Percentiles rank a stretch among this genome's conserved stretches.
phyloP scores from a whole-genome alignment of 2,329 filamentous ascomycete genomes.

The Penicillium sp. region DNA sequence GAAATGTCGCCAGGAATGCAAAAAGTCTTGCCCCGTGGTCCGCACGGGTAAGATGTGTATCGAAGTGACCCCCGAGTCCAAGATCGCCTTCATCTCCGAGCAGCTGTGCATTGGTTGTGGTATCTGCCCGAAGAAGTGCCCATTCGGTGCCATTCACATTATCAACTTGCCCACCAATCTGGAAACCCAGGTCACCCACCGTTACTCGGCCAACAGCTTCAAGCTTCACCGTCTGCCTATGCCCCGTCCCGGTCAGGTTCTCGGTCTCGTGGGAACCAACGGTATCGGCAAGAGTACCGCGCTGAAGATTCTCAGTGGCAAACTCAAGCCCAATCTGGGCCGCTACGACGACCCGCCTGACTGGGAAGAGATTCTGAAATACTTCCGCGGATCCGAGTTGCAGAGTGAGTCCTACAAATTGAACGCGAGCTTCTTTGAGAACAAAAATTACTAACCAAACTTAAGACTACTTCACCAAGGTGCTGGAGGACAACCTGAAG shows the following conservation, averaged over 20 bases:
- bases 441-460: conserved; percentile 16
- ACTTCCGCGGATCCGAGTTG: conserved; percentile 95
- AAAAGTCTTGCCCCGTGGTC: conserved; percentile 96
- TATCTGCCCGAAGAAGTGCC: conserved; percentile 99
- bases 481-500: conserved; percentile 94
- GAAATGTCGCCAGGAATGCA: conserved; percentile 99
- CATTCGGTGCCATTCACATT: conserved; percentile 97
- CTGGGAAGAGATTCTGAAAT: conserved; percentile 98
- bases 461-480: conserved; percentile 94
- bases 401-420: conserved; percentile 64
- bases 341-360: conserved; percentile 94
- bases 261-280: conserved; percentile 97
- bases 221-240: conserved; percentile 96
- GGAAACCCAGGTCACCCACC: conserved; percentile 95
- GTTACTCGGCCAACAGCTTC: conserved; percentile 99
- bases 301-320: conserved; percentile 95
- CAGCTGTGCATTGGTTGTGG: conserved; percentile 94
- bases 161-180: conserved; percentile 99
- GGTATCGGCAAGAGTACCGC: conserved; percentile 99
- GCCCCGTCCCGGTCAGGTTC: conserved; percentile 88
- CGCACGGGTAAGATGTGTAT: conserved; percentile 97
- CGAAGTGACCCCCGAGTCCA: conserved; percentile 81
- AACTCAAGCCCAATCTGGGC: conserved; percentile 96
- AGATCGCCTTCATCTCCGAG: conserved; percentile 97
- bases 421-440: background rate